Conservation (phyloP, 352 stramenopile genomes). For the Phytopythium montanum region DNA sequence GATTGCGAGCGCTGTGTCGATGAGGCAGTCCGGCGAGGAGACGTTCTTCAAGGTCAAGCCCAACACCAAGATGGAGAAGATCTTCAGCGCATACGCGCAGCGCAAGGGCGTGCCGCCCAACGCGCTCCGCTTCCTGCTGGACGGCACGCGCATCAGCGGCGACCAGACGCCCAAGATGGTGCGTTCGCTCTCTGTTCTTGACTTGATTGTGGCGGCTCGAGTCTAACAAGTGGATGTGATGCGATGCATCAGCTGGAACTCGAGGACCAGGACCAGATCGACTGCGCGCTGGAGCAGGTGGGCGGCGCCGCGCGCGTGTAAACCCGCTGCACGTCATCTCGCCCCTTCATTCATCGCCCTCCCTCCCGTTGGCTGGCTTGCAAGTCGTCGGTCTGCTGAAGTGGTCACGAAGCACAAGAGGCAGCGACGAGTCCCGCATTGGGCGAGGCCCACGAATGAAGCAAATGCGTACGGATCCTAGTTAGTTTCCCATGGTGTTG, state of each 20-base stretch:
- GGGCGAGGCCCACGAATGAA: neutral
- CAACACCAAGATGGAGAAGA: constrained; percentile 98
- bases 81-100: constrained; percentile 96
- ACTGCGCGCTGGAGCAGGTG: constrained; percentile 93
- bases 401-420: neutral
- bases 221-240: neutral
- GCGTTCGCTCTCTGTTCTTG: neutral
- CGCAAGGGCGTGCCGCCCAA: constrained; percentile 90
- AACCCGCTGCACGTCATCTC: constrained; percentile 2
- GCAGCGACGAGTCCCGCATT: neutral
- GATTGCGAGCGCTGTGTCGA: neutral
- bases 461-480: neutral
- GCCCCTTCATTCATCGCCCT: neutral
- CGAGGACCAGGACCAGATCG: constrained; percentile 98
- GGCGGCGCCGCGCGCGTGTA: constrained; percentile 47
- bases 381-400: neutral
- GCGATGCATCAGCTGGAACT: constrained; percentile 81
- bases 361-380: neutral
- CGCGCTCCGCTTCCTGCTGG: constrained; percentile 94
- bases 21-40: constrained; percentile 86
- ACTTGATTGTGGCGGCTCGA: neutral
- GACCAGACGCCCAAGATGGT: constrained; percentile 94
- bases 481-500: neutral
- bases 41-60: constrained; percentile 99
- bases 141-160: constrained; percentile 93